Percentiles rank a stretch among this genome's conserved stretches.
Evolutionary conservation across 2,329 filamentous ascomycete genomes (phyloP).

Genomic region (Stagonosporopsis rhizophila): DNA sequence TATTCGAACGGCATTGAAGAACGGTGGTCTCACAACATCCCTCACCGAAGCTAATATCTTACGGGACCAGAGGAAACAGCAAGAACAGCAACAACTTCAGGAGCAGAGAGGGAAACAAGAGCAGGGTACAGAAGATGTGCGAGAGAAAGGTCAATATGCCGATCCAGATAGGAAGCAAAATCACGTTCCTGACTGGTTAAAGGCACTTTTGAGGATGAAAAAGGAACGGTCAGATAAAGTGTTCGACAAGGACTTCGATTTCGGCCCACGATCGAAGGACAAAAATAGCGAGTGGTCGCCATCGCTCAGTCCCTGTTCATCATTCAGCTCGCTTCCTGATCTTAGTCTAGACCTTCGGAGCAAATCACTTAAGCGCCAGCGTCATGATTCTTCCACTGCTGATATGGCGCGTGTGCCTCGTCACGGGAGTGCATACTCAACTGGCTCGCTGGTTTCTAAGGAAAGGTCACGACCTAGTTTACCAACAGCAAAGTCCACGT

Average conservation of each 20-base stretch:
- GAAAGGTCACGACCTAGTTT: not conserved
- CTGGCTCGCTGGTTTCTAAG: not conserved
- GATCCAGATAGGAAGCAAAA: not conserved
- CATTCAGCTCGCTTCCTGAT: not conserved
- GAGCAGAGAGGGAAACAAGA: not conserved
- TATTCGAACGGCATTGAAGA: not conserved
- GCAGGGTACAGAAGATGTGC: too few relatives aligned
- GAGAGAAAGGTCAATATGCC: not conserved
- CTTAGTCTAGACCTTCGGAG: not conserved
- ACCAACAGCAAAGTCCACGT: not conserved
- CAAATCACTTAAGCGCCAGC: not conserved
- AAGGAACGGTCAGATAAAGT: not conserved
- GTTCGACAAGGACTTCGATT: slow-evolving; percentile 7
- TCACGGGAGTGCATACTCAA: not conserved
- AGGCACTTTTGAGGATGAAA: not conserved
- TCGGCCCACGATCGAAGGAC: not conserved
- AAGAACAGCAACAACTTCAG: not conserved
- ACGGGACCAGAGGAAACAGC: not conserved
- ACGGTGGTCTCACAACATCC: not conserved
- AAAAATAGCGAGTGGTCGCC: not conserved
- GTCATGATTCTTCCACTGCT: slow-evolving; percentile 2
- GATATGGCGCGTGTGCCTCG: not conserved
- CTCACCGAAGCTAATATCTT: not conserved
- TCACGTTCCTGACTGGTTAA: not conserved
- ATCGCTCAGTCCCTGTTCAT: slow-evolving; percentile 5